A percentile compares a stretch with the other conserved stretches of the same genome.
Evolutionary conservation across 2,329 filamentous ascomycete genomes (phyloP).

Genomic region (Aspergillus glaucus): DNA sequence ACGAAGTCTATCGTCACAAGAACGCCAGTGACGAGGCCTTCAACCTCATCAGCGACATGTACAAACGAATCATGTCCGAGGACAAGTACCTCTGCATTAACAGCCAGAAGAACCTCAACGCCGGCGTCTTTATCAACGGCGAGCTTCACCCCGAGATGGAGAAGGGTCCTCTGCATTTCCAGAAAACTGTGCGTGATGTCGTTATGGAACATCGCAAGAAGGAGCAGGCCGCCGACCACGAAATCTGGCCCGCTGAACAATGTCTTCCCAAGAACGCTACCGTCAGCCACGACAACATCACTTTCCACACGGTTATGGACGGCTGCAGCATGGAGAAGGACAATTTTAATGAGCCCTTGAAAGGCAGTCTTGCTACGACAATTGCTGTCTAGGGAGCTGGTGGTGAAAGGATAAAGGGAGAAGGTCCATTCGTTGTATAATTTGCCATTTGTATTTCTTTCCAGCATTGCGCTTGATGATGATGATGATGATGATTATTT

Average conservation of each 20-base stretch:
- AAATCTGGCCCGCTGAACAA: slow-evolving; percentile 46
- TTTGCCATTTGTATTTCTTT: not conserved
- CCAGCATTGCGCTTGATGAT: not conserved
- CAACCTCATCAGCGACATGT: slow-evolving; percentile 50
- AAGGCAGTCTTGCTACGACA: not conserved
- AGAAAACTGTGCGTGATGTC: slow-evolving; percentile 44
- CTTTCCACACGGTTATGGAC: not conserved
- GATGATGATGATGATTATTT: not conserved
- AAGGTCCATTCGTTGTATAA: not conserved
- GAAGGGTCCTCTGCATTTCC: slow-evolving; percentile 52
- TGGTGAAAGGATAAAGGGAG: not conserved
- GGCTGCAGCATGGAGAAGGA: not conserved
- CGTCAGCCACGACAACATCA: not conserved
- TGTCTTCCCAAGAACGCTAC: not conserved
- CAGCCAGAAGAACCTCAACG: slow-evolving; percentile 56
- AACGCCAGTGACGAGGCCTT: slow-evolving; percentile 53
- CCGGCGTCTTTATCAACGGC: slow-evolving; percentile 56
- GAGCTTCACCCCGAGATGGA: slow-evolving; percentile 57
- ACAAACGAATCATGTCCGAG: slow-evolving; percentile 58
- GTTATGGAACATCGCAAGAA: slow-evolving; percentile 41
- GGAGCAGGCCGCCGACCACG: slow-evolving; percentile 38
- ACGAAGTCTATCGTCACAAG: slow-evolving; percentile 58
- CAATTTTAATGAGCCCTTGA: not conserved
- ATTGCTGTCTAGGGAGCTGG: not conserved
- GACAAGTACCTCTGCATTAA: slow-evolving; percentile 56